Evolutionary conservation across 1,284 basidiomycete species (phyloP).

Genomic region (Leccinum fuscescens): DNA sequence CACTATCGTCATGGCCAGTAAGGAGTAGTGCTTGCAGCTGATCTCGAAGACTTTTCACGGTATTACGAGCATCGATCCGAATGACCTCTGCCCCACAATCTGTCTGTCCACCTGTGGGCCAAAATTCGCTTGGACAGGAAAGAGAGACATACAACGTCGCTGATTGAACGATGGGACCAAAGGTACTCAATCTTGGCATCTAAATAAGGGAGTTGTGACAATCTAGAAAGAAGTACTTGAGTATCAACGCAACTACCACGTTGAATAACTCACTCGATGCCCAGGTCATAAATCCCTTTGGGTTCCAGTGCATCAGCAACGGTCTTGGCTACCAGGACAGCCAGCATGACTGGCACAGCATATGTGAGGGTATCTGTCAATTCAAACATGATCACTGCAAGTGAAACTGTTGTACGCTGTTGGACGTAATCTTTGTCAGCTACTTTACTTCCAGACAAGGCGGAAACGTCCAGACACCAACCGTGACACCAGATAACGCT

Average conservation of each 20-base stretch:
- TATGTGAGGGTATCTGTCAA: slow-evolving; percentile 93
- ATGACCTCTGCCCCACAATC: slow-evolving; percentile 67
- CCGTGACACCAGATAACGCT: slow-evolving; percentile 84
- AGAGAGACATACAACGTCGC: slow-evolving; percentile 63
- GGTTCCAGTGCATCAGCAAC: slow-evolving; percentile 90
- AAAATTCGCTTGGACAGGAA: not conserved
- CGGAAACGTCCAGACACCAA: slow-evolving; percentile 34
- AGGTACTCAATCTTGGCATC: slow-evolving; percentile 87
- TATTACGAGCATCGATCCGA: slow-evolving; percentile 65
- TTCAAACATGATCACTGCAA: slow-evolving; percentile 99
- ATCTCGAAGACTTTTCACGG: slow-evolving; percentile 66
- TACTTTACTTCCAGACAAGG: not conserved
- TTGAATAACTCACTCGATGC: slow-evolving; percentile 69
- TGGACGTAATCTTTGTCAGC: slow-evolving; percentile 12
- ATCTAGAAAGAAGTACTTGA: slow-evolving; percentile 31
- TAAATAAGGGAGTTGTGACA: slow-evolving; percentile 85
- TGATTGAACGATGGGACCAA: slow-evolving; percentile 76
- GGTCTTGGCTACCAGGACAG: slow-evolving; percentile 90
- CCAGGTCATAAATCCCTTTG: slow-evolving; percentile 94
- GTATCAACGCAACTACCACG: not conserved
- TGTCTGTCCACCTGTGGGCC: slow-evolving; percentile 41
- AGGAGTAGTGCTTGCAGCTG: slow-evolving; percentile 61
- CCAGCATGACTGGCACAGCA: slow-evolving; percentile 91
- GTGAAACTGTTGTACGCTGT: slow-evolving; percentile 83
- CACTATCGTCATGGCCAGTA: slow-evolving; percentile 74